phyloP scores from a whole-genome alignment of 495 filamentous ascomycete species.

The Aspergillus ostianus region DNA sequence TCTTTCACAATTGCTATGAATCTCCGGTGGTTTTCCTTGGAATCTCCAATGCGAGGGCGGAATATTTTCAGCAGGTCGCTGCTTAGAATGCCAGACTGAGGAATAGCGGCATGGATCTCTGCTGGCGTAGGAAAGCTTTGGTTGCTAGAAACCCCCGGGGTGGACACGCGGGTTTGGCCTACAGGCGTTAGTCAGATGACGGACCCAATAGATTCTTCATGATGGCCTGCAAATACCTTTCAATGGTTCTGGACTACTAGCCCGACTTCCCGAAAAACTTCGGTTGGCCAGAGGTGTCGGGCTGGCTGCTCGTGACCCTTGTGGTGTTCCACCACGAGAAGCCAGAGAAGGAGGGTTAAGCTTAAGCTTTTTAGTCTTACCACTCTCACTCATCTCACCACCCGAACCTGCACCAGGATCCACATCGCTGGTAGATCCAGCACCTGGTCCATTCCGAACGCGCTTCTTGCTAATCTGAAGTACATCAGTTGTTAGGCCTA shows the following conservation, averaged over 20 bases:
- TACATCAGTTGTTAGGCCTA: slow-evolving; percentile 20
- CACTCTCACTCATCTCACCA: slow-evolving; percentile 70
- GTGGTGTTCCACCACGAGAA: slow-evolving; percentile 54
- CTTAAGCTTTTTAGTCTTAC: slow-evolving; percentile 68
- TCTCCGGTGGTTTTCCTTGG: slow-evolving; percentile 40
- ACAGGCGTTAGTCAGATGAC: not conserved
- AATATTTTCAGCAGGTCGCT: slow-evolving; percentile 61
- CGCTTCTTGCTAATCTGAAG: slow-evolving; percentile 47
- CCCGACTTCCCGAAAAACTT: slow-evolving; percentile 36
- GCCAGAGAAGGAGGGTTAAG: slow-evolving; percentile 48
- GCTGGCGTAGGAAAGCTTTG: slow-evolving; percentile 55
- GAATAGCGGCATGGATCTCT: slow-evolving; percentile 71
- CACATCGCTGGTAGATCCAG: slow-evolving; percentile 73
- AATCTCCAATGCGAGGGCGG: slow-evolving; percentile 54
- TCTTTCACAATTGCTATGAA: slow-evolving; percentile 50
- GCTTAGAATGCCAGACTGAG: slow-evolving; percentile 65
- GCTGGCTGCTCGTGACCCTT: slow-evolving; percentile 53
- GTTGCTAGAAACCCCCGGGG: slow-evolving; percentile 27
- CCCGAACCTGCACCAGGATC: slow-evolving; percentile 68
- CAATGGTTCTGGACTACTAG: slow-evolving; percentile 37
- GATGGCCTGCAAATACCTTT: slow-evolving; percentile 27
- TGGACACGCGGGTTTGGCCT: slow-evolving; percentile 36
- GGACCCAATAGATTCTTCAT: not conserved
- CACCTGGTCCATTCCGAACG: slow-evolving; percentile 40
- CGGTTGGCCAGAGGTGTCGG: slow-evolving; percentile 38